These are phyloP conservation scores for Suillus alpinus DNA, from an alignment of 768 basidiomycete genomes.

Conservation along the genomic window DNA sequence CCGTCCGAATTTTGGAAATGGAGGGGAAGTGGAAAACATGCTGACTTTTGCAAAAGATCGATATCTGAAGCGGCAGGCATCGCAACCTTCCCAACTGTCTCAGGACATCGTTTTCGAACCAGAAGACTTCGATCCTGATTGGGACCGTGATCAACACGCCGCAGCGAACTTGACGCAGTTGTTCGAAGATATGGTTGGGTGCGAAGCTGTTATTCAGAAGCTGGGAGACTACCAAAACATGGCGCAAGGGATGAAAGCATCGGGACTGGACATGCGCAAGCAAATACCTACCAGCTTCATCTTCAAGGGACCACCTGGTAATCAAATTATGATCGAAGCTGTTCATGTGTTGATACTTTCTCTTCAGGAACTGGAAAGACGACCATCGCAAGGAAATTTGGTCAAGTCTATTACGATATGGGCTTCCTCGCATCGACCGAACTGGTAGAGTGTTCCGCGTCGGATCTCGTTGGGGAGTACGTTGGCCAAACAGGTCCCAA, in stretches of 20 bases:
- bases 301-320: constrained; percentile 73
- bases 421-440: constrained; percentile 48
- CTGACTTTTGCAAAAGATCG: constrained; percentile 49
- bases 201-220: constrained; percentile 49
- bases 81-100: constrained; percentile 16
- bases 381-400: constrained; percentile 59
- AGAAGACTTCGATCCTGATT: constrained; percentile 61
- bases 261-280: constrained; percentile 43
- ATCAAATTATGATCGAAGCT: constrained; percentile 9
- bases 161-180: constrained; percentile 49
- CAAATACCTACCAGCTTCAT: constrained; percentile 62
- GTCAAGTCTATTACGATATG: constrained; percentile 63
- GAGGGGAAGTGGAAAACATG: constrained; percentile 62
- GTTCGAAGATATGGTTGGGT: constrained; percentile 64
- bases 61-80: constrained; percentile 39
- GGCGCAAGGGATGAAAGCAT: constrained; percentile 38
- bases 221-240: constrained; percentile 53
- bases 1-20: constrained; percentile 66
- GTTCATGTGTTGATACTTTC: not conserved
- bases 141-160: constrained; percentile 46
- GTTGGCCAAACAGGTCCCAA: constrained; percentile 75
- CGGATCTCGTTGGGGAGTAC: constrained; percentile 67
- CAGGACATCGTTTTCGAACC: constrained; percentile 35
- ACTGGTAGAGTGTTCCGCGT: constrained; percentile 66
- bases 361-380: constrained; percentile 60